Evolutionary conservation across 495 filamentous ascomycete genomes (phyloP).

Genomic region (Poronia punctata): DNA sequence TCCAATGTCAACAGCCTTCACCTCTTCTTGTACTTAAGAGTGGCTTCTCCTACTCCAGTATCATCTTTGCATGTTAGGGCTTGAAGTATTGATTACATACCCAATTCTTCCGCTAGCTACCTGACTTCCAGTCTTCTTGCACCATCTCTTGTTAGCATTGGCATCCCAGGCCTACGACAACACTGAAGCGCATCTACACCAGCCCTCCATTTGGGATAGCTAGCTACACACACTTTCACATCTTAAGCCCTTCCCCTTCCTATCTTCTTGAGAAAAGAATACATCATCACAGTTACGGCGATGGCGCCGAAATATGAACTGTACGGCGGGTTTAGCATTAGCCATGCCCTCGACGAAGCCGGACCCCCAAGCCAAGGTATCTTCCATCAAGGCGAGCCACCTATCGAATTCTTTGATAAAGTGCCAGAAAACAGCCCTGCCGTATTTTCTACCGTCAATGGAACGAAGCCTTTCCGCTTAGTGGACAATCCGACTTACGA

Average conservation of each 20-base stretch:
- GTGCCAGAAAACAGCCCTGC: constrained; percentile 18
- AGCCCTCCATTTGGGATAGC: no score
- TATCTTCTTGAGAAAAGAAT: background rate
- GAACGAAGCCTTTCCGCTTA: constrained; percentile 14
- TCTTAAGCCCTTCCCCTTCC: background rate
- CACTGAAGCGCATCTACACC: no score
- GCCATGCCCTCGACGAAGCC: constrained; percentile 9
- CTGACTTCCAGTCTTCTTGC: no score
- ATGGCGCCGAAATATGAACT: constrained; percentile 10
- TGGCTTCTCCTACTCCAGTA: no score
- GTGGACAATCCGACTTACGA: constrained; percentile 19
- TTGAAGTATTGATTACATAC: no score
- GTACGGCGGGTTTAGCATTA: constrained; percentile 3
- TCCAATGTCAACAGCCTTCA: no score
- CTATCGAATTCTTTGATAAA: constrained; percentile 22
- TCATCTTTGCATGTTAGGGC: no score
- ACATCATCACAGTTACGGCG: background rate
- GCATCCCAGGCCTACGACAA: no score
- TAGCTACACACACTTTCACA: no score
- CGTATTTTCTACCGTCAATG: constrained; percentile 28
- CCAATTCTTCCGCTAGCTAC: no score
- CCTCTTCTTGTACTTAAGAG: no score
- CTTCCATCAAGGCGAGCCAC: constrained; percentile 9
- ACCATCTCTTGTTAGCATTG: no score
- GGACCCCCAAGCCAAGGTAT: background rate